Evolutionary conservation across 345 rosid species (phyloP), one percentile per base, ranked within the genome.

Genomic region (Reutealis trisperma): DNA sequence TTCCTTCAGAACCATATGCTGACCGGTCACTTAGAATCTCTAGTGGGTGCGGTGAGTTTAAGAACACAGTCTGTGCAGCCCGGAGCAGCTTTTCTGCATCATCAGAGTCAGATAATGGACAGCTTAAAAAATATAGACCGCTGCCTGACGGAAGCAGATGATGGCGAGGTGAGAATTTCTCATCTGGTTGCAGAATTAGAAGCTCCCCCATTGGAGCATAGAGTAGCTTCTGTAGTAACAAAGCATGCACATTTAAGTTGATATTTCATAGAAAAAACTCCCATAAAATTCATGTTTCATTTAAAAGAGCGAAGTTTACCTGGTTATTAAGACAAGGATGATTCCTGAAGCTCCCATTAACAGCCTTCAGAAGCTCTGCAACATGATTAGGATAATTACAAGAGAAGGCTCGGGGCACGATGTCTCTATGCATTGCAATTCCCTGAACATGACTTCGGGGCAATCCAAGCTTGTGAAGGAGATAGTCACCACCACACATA

Each of bases 1-100:
- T 84, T 65, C 98, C 99, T 76, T 87, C 94, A 0, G 97, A 86
- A 58, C 98, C 99, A 68, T 96, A 96, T 25, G 99, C 93, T 19
- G 85, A 61, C 41, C 92, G 88, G 63, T 96, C 98, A 19, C 97
- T 89, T 44, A 96, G 87, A 83, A 94, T 94, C 88, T 96, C 99
- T 10, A 94, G 87, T 3, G 99, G 99, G 75, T 96, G 99, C n/a
- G 99, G 99, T 13, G 99, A 90, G 80, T 94, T 94, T 54, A 96
- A 83, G 88, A 93, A 96, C 52, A 84, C 80, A 59, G 72, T 87
- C 81, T 86, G 85, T 19, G 99, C 99, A 13, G 94, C 92, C 7
- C 58, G 81, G 70, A 96, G 90, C 64, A 85, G 80, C 85, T 88
- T 90, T 79, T 91, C 93, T 44, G 84, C 85, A 72, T 85, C 84